A percentile compares a stretch with the other conserved stretches of the same genome.
Conservation (phyloP, 2,329 filamentous ascomycete genomes). For the Raffaelea ambrosiae region DNA sequence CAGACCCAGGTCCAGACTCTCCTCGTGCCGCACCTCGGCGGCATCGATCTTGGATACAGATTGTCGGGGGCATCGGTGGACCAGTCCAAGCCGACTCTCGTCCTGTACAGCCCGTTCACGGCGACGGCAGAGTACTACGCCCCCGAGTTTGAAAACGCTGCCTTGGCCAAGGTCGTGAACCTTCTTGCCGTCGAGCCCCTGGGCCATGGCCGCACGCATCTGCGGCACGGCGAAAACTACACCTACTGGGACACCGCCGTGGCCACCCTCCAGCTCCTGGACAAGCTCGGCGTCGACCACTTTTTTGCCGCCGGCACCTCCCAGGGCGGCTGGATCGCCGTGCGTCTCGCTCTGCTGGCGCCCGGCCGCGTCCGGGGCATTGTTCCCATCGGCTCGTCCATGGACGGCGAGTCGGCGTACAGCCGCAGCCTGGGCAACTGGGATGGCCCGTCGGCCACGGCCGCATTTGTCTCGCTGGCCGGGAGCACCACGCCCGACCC, state of each 20-base stretch:
- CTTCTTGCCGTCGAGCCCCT: constrained; percentile 44
- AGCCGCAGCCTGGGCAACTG: constrained; percentile 39
- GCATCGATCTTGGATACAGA: constrained; percentile 36
- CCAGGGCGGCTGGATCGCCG: constrained; percentile 43
- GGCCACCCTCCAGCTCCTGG: constrained; percentile 48
- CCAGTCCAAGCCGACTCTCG: constrained; percentile 38
- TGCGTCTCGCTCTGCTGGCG: constrained; percentile 38
- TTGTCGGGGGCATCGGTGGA: constrained; percentile 27
- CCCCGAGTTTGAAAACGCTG: constrained; percentile 30
- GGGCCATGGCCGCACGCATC: constrained; percentile 33
- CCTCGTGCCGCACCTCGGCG: constrained; percentile 37
- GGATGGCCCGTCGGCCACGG: constrained; percentile 30
- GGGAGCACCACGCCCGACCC: constrained; percentile 26
- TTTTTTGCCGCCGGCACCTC: constrained; percentile 43
- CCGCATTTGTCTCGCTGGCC: constrained; percentile 28
- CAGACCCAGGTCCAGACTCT: constrained; percentile 22
- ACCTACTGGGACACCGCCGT: constrained; percentile 48
- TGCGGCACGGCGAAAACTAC: constrained; percentile 30
- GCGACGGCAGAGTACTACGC: constrained; percentile 38
- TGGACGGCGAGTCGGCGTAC: constrained; percentile 42
- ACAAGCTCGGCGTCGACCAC: constrained; percentile 36
- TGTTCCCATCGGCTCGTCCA: constrained; percentile 39
- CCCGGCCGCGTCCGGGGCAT: constrained; percentile 23
- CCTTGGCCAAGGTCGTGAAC: constrained; percentile 33
- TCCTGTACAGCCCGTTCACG: constrained; percentile 45